Conservation (phyloP, 2,329 filamentous ascomycete species). For the Fusarium oligoseptatum region DNA sequence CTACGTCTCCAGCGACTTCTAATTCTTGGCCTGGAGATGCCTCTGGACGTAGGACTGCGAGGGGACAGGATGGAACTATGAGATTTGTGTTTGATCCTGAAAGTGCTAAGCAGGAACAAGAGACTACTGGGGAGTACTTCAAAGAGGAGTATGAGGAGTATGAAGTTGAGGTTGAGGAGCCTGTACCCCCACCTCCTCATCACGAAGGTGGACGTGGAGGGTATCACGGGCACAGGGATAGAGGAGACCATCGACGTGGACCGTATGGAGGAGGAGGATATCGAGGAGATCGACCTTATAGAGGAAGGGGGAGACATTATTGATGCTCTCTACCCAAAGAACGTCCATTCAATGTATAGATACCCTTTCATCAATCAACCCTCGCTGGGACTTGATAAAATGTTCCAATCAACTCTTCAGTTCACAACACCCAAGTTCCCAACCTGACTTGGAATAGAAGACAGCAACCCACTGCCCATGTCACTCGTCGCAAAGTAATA, state of each 20-base stretch:
- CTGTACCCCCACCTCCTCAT: conserved; percentile 53
- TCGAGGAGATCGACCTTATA: conserved; percentile 51
- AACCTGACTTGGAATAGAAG: background rate
- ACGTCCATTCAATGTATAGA: conserved; percentile 16
- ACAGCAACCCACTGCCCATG: background rate
- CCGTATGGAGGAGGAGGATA: conserved; percentile 54
- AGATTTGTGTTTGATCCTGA: conserved; percentile 90
- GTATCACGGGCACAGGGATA: conserved; percentile 50
- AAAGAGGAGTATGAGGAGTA: conserved; percentile 82
- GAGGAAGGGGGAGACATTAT: conserved; percentile 52
- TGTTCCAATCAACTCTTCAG: background rate
- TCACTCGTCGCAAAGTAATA: conserved; percentile 5
- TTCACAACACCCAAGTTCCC: background rate
- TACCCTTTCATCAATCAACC: conserved; percentile 12
- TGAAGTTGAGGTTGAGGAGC: conserved; percentile 81
- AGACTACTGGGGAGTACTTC: conserved; percentile 76
- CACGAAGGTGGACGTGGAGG: conserved; percentile 46
- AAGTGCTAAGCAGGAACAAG: conserved; percentile 78
- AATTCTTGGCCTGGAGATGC: conserved; percentile 54
- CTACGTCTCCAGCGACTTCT: conserved; percentile 56
- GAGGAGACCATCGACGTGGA: conserved; percentile 51
- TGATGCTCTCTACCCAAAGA: conserved; percentile 27
- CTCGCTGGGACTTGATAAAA: background rate
- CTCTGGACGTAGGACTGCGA: conserved; percentile 49
- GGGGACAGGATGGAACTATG: conserved; percentile 78